phyloP scores from a whole-genome alignment of 2,329 filamentous ascomycete genomes.

The Cadophora gregata region DNA sequence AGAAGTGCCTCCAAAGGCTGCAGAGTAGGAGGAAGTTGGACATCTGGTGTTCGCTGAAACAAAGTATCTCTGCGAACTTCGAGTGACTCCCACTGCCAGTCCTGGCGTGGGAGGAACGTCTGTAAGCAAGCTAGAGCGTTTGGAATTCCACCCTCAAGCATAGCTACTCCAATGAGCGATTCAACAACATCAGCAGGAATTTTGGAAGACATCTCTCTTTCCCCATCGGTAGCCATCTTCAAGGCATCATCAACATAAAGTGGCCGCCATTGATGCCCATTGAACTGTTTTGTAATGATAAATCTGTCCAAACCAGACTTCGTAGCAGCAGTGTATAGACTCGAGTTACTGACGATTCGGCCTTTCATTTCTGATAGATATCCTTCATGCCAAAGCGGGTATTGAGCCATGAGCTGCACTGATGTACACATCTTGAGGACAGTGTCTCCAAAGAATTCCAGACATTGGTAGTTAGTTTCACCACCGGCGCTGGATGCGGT shows the following conservation, averaged over 20 bases:
- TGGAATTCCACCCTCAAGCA: conserved; percentile 68
- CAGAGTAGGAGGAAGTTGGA: conserved; percentile 49
- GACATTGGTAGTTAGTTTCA: conserved; percentile 74
- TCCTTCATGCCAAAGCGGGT: conserved; percentile 76
- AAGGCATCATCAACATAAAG: conserved; percentile 58
- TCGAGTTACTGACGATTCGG: conserved; percentile 73
- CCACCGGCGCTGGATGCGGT: conserved; percentile 67
- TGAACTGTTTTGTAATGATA: conserved; percentile 73
- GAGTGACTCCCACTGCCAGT: conserved; percentile 55
- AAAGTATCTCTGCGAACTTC: conserved; percentile 51
- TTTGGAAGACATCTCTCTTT: conserved; percentile 69
- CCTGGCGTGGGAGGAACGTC: conserved; percentile 66
- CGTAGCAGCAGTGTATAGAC: conserved; percentile 70
- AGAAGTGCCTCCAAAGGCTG: conserved; percentile 66
- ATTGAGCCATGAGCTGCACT: conserved; percentile 63
- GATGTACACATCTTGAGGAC: conserved; percentile 78
- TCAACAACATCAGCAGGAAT: conserved; percentile 88
- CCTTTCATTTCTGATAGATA: conserved; percentile 74
- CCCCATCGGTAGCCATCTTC: conserved; percentile 28
- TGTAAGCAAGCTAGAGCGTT: conserved; percentile 69
- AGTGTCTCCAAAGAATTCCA: conserved; percentile 88
- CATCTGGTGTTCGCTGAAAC: conserved; percentile 49
- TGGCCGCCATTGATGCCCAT: conserved; percentile 74
- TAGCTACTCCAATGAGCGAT: conserved; percentile 79
- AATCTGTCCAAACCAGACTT: conserved; percentile 71